Base-by-base conservation (phyloP, 306 rosid species). In the Citrullus colocynthis region DNA sequence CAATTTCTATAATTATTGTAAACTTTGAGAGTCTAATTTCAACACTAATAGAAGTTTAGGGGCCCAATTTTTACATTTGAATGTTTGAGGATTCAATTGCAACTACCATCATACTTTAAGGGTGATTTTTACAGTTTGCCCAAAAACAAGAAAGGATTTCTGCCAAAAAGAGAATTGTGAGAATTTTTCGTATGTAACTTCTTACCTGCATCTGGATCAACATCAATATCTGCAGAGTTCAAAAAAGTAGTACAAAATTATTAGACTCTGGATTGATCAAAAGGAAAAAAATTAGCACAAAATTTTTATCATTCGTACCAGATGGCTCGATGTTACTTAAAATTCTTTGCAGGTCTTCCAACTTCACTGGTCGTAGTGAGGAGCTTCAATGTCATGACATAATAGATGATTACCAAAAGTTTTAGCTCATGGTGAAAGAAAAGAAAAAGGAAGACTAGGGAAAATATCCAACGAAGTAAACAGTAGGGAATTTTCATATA, bases 181-280 rank as follows among this genome's bases (percentile, higher is more conserved):
- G 51, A 9, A 63, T 9, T 37, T 32, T 65, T 37, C 6, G 2
- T 13, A 69, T 69, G 75, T 1, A n/a, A 69, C 20, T 39, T 70
- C 80, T 88, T 80, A 94, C 98, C 98, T 88, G 84, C 95, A 83
- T 94, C 98, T 58, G 92, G 92, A 83, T 92, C 93, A 79, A 77
- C 79, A 86, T 79, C 84, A 37, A 74, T 83, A 82, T 83, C 98
- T 94, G 89, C 83, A 88, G 80, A 80, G 81, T 77, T 24, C 30
- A 72, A 84, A 71, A 84, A 37, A 76, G 67, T 3, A 32, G 36
- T 3, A 32, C 36, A 32, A 32, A 0, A 32, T 32, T 32, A 32
- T 32, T 2, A 32, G 36, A 32, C 36, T 32, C 36, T 32, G 4
- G 36, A 32, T 32, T 32, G 36, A 32, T 32, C 36, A 32, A 32